Base-by-base conservation (phyloP, 352 stramenopile species). In the Globisporangium nunn region DNA sequence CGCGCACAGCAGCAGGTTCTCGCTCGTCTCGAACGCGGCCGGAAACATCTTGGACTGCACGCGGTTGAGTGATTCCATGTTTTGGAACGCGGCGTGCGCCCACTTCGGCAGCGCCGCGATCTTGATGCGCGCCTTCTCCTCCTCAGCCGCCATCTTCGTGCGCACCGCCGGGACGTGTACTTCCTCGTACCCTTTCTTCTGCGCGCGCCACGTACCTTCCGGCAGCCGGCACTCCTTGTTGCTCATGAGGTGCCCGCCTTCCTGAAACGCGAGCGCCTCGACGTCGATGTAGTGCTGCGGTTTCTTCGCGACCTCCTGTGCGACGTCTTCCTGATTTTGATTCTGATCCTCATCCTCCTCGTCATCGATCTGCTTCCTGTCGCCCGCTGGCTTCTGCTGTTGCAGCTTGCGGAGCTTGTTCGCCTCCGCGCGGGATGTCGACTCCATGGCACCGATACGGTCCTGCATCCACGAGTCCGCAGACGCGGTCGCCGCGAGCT, bases 1-100 rank as follows among this genome's bases (percentile, higher is more conserved):
- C n/a, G 98, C 98, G 81, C 97, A 99, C 29, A 99, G 66, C 40
- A 99, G 77, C 40, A 99, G 61, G 76, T 99, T 99, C 60, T 99
- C 95, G 48, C 86, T 97, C 12, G 76, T 88, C 39, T 95, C 78
- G 46, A 99, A 90, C 1, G 95, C 95, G 15, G 78, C 84, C 0
- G 92, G 73, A 53, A 87, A 97, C 90, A 99, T 96, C 67, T 98
- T 98, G 0, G 89, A 98, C 72, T 99, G 98, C n/a, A 99, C 87
- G 14, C 96, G 91, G 81, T 99, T 99, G 4, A 99, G 78, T 50
- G 87, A 98, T 37, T 97, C 94, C 95, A 99, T 99, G 35, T 93
- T 94, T 30, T 87, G 76, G 70, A 99, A 99, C 33, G 94, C 96
- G 29, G 78, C 70, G 44, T 98, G 96, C 3, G 93, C 93, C 96